phyloP scores from a whole-genome alignment of 805 yeast species.

The Saturnispora galanensis region DNA sequence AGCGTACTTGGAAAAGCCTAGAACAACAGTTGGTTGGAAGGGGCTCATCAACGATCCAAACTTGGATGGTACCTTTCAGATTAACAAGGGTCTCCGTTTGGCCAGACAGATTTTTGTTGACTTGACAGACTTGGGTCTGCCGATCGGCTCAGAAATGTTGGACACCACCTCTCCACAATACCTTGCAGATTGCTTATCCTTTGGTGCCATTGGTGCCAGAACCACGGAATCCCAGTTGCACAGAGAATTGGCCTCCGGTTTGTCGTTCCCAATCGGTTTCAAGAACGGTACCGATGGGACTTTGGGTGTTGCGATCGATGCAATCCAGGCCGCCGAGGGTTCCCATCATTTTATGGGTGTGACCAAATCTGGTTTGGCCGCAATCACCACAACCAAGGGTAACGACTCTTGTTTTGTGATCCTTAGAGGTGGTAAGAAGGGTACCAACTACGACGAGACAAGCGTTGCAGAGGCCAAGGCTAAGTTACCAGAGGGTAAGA shows the following conservation, averaged over 20 bases:
- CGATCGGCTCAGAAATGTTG: constrained; percentile 96
- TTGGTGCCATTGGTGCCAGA: constrained; percentile 99
- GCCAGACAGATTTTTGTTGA: constrained; percentile 79
- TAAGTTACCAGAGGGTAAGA: constrained; percentile 38
- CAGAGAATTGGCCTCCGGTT: constrained; percentile 94
- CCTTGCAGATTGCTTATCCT: constrained; percentile 78
- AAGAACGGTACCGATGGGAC: constrained; percentile 98
- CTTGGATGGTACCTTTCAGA: constrained; percentile 82
- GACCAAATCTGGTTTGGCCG: constrained; percentile 94
- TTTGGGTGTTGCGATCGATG: constrained; percentile 86
- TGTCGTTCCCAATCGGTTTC: constrained; percentile 98
- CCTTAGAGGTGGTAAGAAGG: constrained; percentile 90
- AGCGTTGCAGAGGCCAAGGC: constrained; percentile 69
- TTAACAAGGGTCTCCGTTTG: constrained; percentile 85
- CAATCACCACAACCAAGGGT: constrained; percentile 93
- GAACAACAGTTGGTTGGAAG: constrained; percentile 99
- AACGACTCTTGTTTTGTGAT: constrained; percentile 90
- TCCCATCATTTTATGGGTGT: constrained; percentile 96
- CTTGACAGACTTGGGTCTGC: constrained; percentile 69
- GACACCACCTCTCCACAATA: constrained; percentile 97
- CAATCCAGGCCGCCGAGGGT: constrained; percentile 82
- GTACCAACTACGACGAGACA: constrained; percentile 82
- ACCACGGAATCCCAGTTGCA: constrained; percentile 97
- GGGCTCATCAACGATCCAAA: constrained; percentile 97
- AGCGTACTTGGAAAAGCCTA: constrained; percentile 95